Evolutionary conservation across 139 green algal genomes (phyloP), one percentile per base, ranked within the genome.

Genomic region (Choricystis sp.): DNA sequence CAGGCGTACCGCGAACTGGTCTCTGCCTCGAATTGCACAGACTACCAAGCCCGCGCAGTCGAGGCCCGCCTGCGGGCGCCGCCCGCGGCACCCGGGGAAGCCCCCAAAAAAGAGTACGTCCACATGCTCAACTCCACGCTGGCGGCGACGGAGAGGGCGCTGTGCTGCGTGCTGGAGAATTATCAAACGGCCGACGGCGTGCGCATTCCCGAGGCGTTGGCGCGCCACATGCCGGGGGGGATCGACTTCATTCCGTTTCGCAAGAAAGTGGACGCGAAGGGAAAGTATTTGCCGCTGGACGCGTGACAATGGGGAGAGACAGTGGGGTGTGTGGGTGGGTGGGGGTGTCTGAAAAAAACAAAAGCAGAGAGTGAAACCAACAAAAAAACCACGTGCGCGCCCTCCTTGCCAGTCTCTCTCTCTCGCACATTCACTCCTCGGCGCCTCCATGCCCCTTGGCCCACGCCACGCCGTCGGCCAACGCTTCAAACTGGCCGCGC

Each of bases 81-180:
- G n/a, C 67, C 68, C 26, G 86, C 89, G 78, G 66, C 31, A 25
- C 68, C 75, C 22, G 83, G 66, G 19, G 78, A 66, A 3, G 86
- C 89, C 60, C 63, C 67, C 57, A 81, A 87, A 67, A 92, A 94
- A 70, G 74, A 85, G 25, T 95, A 89, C 64, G 90, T 96, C 64
- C 94, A 99, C 86, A 89, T 99, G 84, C 81, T 99, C 52, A 99
- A 99, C 80, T 80, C 64, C 63, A 98, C 94, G 30, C 76, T 99
- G 27, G 87, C 85, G 4, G 94, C 94, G 25, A 99, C 94, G 16
- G 86, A 97, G 80, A 82, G 94, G 63, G 96, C 93, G 1, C 69
- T 99, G 56, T 99, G 94, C 81, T 99, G 94, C 79, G 63, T 99
- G 59, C 77, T 98, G 31, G 94, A 99, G 72, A 99, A 95, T 70